Conservation (phyloP, 1,284 basidiomycete genomes). For the Apiotrichum laibachii region DNA sequence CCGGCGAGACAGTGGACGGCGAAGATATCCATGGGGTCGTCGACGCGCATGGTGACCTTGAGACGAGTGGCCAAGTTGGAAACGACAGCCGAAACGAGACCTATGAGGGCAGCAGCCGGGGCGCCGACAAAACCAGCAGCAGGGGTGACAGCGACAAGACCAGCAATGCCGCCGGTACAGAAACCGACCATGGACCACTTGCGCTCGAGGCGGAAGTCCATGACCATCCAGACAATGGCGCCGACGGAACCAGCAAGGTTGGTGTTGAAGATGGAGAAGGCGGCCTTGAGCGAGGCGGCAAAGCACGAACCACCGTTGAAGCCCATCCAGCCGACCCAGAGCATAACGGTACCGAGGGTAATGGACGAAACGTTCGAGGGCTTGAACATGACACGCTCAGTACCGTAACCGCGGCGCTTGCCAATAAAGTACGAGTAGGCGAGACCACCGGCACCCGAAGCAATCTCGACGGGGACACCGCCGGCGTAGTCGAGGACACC, state of each 20-base stretch:
- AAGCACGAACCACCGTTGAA: constrained; percentile 70
- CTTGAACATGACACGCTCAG: constrained; percentile 80
- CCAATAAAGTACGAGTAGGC: constrained; percentile 72
- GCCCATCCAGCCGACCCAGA: constrained; percentile 80
- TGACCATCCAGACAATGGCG: constrained; percentile 82
- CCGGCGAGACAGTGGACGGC: constrained; percentile 91
- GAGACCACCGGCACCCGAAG: constrained; percentile 79
- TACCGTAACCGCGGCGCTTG: constrained; percentile 62
- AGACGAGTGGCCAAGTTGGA: constrained; percentile 87
- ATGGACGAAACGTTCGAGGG: constrained; percentile 83
- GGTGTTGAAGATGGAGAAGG: constrained; percentile 83
- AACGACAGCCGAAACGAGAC: constrained; percentile 67
- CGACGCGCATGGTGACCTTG: constrained; percentile 56
- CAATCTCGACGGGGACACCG: constrained; percentile 90
- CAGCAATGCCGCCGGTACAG: constrained; percentile 64
- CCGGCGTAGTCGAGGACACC: constrained; percentile 78
- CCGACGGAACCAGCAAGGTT: constrained; percentile 59
- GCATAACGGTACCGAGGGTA: constrained; percentile 78
- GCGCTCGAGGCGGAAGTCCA: constrained; percentile 78
- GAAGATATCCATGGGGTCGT: constrained; percentile 64
- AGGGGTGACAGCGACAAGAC: constrained; percentile 79
- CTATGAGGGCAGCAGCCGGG: constrained; percentile 64
- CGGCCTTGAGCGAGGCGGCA: constrained; percentile 83
- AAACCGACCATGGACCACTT: constrained; percentile 83
- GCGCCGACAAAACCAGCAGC: constrained; percentile 53